Evolutionary conservation across 495 filamentous ascomycete species (phyloP).

Genomic region (Filosporella fistucella): DNA sequence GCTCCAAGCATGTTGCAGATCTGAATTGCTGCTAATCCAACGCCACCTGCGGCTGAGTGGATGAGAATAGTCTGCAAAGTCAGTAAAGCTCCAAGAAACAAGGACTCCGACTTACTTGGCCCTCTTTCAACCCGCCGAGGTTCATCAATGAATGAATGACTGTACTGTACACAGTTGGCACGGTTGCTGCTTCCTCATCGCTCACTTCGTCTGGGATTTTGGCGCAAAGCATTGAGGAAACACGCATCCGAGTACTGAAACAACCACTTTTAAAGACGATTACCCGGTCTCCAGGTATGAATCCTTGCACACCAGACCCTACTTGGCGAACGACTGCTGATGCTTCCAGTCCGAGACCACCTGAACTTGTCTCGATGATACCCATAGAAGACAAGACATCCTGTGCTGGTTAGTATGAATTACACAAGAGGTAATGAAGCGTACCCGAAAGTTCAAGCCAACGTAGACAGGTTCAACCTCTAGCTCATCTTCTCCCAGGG

Average conservation of each 20-base stretch:
- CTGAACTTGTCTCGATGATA: background rate
- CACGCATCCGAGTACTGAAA: slow-evolving; percentile 32
- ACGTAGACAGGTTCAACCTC: slow-evolving; percentile 33
- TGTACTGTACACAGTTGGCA: slow-evolving; percentile 53
- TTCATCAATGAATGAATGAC: slow-evolving; percentile 49
- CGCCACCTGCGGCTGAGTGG: slow-evolving; percentile 51
- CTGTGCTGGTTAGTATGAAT: background rate
- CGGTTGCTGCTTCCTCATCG: slow-evolving; percentile 46
- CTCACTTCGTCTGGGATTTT: slow-evolving; percentile 43
- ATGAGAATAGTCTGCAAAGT: slow-evolving; percentile 49
- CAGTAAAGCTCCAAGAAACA: background rate
- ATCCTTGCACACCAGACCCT: slow-evolving; percentile 37
- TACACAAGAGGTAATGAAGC: background rate
- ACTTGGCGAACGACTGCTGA: slow-evolving; percentile 45
- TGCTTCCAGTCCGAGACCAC: slow-evolving; percentile 40
- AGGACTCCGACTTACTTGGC: slow-evolving; percentile 23
- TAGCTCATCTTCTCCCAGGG: slow-evolving; percentile 24
- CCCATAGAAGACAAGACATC: background rate
- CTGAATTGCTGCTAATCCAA: slow-evolving; percentile 57
- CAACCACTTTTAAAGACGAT: slow-evolving; percentile 40
- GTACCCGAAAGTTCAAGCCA: slow-evolving; percentile 24
- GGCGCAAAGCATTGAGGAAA: slow-evolving; percentile 31
- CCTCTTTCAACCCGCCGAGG: slow-evolving; percentile 36
- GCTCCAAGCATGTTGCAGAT: slow-evolving; percentile 36
- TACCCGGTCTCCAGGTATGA: slow-evolving; percentile 48